Conservation (phyloP, 371 early-diverging fungal genomes). For the Homolaphlyctis polyrhiza region DNA sequence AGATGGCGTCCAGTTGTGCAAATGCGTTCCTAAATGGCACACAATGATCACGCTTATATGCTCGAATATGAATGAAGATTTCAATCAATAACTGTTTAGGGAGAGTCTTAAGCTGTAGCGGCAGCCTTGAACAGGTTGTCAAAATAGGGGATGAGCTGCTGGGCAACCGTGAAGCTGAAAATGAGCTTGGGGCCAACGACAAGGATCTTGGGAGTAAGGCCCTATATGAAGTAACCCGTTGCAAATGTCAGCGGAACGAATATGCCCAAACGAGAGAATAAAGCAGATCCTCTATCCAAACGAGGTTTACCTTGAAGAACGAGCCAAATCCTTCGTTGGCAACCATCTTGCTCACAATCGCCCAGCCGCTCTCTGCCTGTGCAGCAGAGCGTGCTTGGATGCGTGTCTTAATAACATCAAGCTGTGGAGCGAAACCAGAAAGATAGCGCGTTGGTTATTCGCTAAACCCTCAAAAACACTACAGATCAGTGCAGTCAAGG, state of each 20-base stretch:
- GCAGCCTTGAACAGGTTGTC: constrained; percentile 12
- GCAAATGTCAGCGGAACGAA: background rate
- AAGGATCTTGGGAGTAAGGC: constrained; percentile 86
- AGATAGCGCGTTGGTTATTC: background rate
- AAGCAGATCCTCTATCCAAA: background rate
- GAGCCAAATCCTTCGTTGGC: constrained; percentile 88
- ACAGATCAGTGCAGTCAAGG: background rate
- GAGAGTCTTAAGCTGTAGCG: background rate
- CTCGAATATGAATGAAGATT: too few species aligned
- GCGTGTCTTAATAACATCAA: constrained; percentile 96
- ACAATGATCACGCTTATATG: too few species aligned
- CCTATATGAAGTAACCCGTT: constrained; percentile 27
- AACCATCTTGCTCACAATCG: constrained; percentile 81
- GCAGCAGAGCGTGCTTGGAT: constrained; percentile 92
- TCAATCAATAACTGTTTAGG: too few species aligned
- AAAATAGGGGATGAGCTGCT: constrained; percentile 85
- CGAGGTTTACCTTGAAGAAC: constrained; percentile 77
- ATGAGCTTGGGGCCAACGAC: constrained; percentile 94
- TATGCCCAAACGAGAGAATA: background rate
- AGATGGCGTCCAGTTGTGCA: too few species aligned
- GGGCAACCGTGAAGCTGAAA: constrained; percentile 95
- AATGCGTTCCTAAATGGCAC: too few species aligned
- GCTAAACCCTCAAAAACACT: background rate
- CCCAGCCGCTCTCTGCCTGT: constrained; percentile 79
- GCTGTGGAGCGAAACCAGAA: constrained; percentile 17